Evolutionary conservation across 345 rosid genomes (phyloP), one percentile per base, ranked within the genome.

Genomic region (Erodium maritimum): DNA sequence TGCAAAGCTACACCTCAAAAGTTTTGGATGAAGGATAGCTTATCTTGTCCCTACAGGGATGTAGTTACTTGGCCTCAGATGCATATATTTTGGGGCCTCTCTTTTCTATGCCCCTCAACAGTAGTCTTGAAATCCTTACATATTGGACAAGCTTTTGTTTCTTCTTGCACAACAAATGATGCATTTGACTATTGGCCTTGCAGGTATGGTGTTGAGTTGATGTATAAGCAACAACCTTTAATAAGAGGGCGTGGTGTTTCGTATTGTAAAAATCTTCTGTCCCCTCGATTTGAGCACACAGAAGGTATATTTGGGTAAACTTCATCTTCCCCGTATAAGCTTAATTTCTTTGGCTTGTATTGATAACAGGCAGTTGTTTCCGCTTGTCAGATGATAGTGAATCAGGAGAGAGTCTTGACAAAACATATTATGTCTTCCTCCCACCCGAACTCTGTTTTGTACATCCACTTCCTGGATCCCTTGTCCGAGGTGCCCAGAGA

Each of bases 191-290:
- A 63, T 84, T 63, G 58, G 66, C 70, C 69, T 78, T 65, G 87
- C 69, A 89, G 99, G 86, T 93, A 93, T 73, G 99, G 99, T 61
- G 94, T 93, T 74, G 85, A 87, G 58, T 75, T 87, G 84, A 62
- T 63, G 20, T 78, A 62, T 61, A 89, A 82, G 72, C 74, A 70
- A 48, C 96, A 87, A 59, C 90, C 97, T 66, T 76, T 93, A 60
- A 85, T 87, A 68, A 89, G 85, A 80, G 99, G 90, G 54, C 94
- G 95, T 16, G 99, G 99, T 67, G 99, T 93, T 78, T 93, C 99
- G 16, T 87, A 85, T 72, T 93, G 97, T 82, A 93, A 93, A 82
- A 93, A 93, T 65, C 91, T 93, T 65, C 73, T 89, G 22, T 93
- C 96, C 58, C 97, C 96, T 64, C 82, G 99, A 70, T 93, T 89